Evolutionary conservation across 2,329 filamentous ascomycete species (phyloP).

Genomic region (Penicillium digitatum): DNA sequence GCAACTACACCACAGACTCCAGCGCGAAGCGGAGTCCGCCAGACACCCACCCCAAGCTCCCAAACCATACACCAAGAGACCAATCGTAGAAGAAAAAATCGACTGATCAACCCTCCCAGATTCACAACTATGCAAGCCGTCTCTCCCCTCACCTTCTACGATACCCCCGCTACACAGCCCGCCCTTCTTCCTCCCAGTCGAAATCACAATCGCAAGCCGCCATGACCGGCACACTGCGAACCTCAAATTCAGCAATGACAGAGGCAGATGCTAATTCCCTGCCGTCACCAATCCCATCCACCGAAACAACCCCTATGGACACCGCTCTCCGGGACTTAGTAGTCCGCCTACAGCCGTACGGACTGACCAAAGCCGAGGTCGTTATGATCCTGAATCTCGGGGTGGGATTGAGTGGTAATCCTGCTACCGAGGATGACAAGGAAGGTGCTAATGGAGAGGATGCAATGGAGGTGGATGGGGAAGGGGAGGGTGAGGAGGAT

Average conservation of each 20-base stretch:
- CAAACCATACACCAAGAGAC: background rate
- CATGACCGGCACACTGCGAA: constrained; percentile 21
- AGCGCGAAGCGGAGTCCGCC: background rate
- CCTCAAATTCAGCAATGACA: constrained; percentile 6
- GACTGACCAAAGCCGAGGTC: constrained; percentile 46
- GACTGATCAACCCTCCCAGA: constrained; percentile 22
- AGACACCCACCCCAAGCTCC: background rate
- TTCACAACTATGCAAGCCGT: constrained; percentile 42
- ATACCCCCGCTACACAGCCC: constrained; percentile 34
- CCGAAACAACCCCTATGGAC: constrained; percentile 35
- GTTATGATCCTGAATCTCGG: constrained; percentile 47
- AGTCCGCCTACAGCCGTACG: constrained; percentile 36
- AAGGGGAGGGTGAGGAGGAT: constrained; percentile 20
- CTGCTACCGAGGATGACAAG: background rate
- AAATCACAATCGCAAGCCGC: constrained; percentile 20
- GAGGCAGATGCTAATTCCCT: constrained; percentile 6
- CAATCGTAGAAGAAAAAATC: background rate
- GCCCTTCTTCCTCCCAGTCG: constrained; percentile 19
- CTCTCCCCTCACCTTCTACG: constrained; percentile 40
- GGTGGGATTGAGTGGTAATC: constrained; percentile 30
- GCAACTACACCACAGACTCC: too few relatives aligned
- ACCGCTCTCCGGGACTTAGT: constrained; percentile 38
- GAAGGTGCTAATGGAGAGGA: constrained; percentile 18
- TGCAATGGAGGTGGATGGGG: constrained; percentile 22
- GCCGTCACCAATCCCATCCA: constrained; percentile 10